These are phyloP conservation scores for Dichomitus squalens DNA, from an alignment of 1,284 basidiomycete genomes.

Conservation along the genomic window DNA sequence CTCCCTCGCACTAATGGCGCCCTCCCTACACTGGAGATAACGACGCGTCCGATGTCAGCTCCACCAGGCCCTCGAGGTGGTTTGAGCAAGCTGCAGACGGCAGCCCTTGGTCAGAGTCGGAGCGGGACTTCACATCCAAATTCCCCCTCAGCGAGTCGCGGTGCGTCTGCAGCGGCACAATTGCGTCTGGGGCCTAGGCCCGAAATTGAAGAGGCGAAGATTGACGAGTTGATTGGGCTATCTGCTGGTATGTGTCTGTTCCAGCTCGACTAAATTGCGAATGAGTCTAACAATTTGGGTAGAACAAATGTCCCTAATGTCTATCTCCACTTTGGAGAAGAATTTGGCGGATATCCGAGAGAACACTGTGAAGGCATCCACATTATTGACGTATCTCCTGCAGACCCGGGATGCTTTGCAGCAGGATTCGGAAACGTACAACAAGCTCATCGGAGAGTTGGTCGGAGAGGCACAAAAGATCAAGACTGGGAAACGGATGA, in stretches of 20 bases:
- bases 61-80: conserved; percentile 61
- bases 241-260: conserved; percentile 56
- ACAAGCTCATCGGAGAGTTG: conserved; percentile 77
- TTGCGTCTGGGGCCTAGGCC: conserved; percentile 76
- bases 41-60: conserved; percentile 78
- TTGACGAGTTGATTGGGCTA: conserved; percentile 68
- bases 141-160: conserved; percentile 51
- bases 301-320: conserved; percentile 76
- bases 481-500: conserved; percentile 56
- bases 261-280: background rate
- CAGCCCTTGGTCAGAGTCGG: conserved; percentile 42
- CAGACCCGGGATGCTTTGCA: conserved; percentile 83
- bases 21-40: conserved; percentile 80
- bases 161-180: conserved; percentile 41
- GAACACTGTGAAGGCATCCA: conserved; percentile 74
- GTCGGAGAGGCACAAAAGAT: conserved; percentile 83
- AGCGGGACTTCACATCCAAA: conserved; percentile 45
- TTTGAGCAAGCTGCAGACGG: conserved; percentile 36
- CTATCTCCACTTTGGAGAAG: conserved; percentile 65
- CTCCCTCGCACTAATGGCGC: conserved; percentile 73
- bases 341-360: conserved; percentile 66
- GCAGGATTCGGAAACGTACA: conserved; percentile 87
- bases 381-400: conserved; percentile 76
- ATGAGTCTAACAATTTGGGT: background rate
- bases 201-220: conserved; percentile 63